These are phyloP conservation scores for Penicillium rolfsii DNA, from an alignment of 2,329 filamentous ascomycete genomes.

Conservation along the genomic window DNA sequence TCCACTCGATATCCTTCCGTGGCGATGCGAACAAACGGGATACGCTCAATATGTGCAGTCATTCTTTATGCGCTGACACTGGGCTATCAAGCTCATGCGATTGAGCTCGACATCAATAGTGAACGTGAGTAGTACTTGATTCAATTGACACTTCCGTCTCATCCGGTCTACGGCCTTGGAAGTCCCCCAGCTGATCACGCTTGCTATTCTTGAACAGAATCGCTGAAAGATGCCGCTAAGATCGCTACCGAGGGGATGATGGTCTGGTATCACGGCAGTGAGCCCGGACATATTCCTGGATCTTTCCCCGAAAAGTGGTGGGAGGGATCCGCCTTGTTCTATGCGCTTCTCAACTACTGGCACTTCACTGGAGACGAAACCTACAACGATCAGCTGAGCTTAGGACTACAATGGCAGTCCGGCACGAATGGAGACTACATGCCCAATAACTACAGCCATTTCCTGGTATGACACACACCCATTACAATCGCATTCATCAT, in stretches of 20 bases:
- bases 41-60: slow-evolving; percentile 16
- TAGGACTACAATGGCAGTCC: slow-evolving; percentile 39
- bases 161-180: not conserved
- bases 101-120: slow-evolving; percentile 14
- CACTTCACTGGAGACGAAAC: slow-evolving; percentile 66
- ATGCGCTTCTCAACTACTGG: slow-evolving; percentile 71
- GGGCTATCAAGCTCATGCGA: slow-evolving; percentile 9
- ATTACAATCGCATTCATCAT: not conserved
- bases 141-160: not conserved
- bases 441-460: slow-evolving; percentile 43
- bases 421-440: slow-evolving; percentile 42
- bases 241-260: slow-evolving; percentile 55
- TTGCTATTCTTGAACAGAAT: slow-evolving; percentile 33
- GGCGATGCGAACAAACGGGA: slow-evolving; percentile 14
- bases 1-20: not conserved
- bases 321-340: slow-evolving; percentile 71
- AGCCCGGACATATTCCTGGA: slow-evolving; percentile 55
- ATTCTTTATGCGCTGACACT: slow-evolving; percentile 13
- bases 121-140: slow-evolving; percentile 8
- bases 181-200: not conserved
- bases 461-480: slow-evolving; percentile 17
- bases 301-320: slow-evolving; percentile 74
- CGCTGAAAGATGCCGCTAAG: slow-evolving; percentile 50
- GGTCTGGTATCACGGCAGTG: slow-evolving; percentile 57
- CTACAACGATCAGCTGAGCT: slow-evolving; percentile 63